phyloP scores from a whole-genome alignment of 768 basidiomycete species.

The Leccinum disarticulatum region DNA sequence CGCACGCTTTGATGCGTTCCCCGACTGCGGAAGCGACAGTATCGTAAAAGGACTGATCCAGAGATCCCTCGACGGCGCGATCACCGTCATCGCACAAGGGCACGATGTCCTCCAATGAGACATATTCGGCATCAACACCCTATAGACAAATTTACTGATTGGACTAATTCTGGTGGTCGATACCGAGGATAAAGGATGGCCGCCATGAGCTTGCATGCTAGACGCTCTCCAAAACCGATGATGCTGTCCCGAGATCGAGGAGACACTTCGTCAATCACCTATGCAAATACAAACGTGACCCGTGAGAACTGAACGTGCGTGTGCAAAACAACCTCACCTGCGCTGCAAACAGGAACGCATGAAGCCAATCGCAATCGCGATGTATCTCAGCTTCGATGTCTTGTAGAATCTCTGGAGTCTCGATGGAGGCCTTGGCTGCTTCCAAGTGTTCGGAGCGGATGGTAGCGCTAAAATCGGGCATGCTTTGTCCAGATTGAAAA shows the following conservation, averaged over 20 bases:
- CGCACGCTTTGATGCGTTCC: constrained; percentile 76
- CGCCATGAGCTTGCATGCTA: constrained; percentile 90
- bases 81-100: constrained; percentile 62
- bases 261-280: constrained; percentile 98
- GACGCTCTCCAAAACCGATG: constrained; percentile 87
- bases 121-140: constrained; percentile 96
- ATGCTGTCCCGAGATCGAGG: constrained; percentile 91
- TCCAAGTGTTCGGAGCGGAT: constrained; percentile 83
- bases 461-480: constrained; percentile 66
- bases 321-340: constrained; percentile 52
- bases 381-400: constrained; percentile 86
- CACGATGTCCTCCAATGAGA: constrained; percentile 88
- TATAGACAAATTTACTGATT: constrained; percentile 28
- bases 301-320: constrained; percentile 3
- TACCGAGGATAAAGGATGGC: constrained; percentile 54
- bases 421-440: constrained; percentile 67
- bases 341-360: constrained; percentile 84
- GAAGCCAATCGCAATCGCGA: constrained; percentile 83
- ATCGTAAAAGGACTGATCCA: constrained; percentile 92
- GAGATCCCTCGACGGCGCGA: constrained; percentile 46
- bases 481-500: constrained; percentile 23
- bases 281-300: constrained; percentile 2
- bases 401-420: constrained; percentile 57
- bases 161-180: not conserved
- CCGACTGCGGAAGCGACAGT: constrained; percentile 68